Base-by-base conservation (phyloP, 495 filamentous ascomycete species). In the Penicillium chermesinum region DNA sequence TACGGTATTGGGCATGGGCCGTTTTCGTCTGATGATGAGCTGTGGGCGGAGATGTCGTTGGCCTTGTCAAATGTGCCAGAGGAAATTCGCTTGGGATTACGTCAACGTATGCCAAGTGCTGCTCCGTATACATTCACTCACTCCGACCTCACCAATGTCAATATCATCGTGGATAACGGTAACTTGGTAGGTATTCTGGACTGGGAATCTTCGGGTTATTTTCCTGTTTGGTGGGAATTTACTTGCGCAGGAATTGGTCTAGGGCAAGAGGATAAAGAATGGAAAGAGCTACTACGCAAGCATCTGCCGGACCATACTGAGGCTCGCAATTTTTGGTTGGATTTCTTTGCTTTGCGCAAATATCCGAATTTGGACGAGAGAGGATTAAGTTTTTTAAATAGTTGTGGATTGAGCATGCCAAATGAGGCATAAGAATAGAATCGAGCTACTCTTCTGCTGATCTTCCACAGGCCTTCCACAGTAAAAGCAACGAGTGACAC, bases 51-150 rank as follows among this genome's bases (percentile, higher is more conserved):
- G 9, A 64, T 69, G 55, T 55, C 50, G 32, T 12, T 18, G 7
- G 42, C 33, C 3, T 38, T 67, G 22, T 13, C 14, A 3, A 12
- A 42, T 27, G 21, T 30, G 20, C 59, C 62, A 2, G 54, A 57
- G 15, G 42, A 46, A 25, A 54, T 49, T 22, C 45, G 48, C 17
- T 15, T 18, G 33, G 14, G 44, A 17, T 48, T 62, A 18, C 55
- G 57, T 17, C n/a, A 43, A 0, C 40, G 48, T 14, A 64, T 66
- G 64, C 64, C 66, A 12, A 19, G 52, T 25, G 46, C 54, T 25
- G 25, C 49, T 16, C 64, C 62, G 13, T 67, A 57, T 42, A 67
- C 62, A 14, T 65, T 70, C 39, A 67, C 63, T 8, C 61, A 70
- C 33, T 51, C 57, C 7, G 67, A 71, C 34, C 50, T 71, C 10